Conservation (phyloP, 2,329 filamentous ascomycete genomes). For the Talaromyces sp. region DNA sequence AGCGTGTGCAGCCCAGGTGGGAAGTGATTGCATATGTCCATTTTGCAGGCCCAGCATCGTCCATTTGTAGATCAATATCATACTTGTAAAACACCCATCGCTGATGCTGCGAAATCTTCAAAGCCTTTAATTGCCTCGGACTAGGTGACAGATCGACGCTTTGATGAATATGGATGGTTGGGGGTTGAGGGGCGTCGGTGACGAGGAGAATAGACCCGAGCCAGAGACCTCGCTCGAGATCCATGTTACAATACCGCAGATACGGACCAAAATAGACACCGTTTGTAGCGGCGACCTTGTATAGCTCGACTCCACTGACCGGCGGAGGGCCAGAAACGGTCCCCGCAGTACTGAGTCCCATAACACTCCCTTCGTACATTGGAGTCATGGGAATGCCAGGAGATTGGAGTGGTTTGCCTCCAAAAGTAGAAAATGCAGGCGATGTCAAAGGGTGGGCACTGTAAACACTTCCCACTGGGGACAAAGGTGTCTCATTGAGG, state of each 20-base stretch:
- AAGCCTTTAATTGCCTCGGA: conserved; percentile 75
- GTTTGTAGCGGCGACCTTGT: conserved; percentile 88
- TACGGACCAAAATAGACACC: conserved; percentile 98
- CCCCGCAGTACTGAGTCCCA: conserved; percentile 9
- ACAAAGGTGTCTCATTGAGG: conserved; percentile 74
- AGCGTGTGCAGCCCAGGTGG: conserved; percentile 92
- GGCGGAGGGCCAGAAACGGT: conserved; percentile 67
- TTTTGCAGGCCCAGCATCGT: conserved; percentile 66
- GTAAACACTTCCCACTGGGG: conserved; percentile 71
- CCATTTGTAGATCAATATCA: conserved; percentile 84
- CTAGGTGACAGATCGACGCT: conserved; percentile 89
- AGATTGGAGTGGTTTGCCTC: conserved; percentile 58
- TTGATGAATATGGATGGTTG: conserved; percentile 91
- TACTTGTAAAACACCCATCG: conserved; percentile 96
- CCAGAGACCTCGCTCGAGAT: conserved; percentile 85
- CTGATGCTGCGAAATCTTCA: conserved; percentile 81
- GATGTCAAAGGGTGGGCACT: conserved; percentile 64
- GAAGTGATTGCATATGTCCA: conserved; percentile 99
- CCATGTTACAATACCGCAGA: conserved; percentile 94
- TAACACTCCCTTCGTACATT: conserved; percentile 72
- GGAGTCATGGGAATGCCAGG: conserved; percentile 78
- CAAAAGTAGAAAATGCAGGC: conserved; percentile 54
- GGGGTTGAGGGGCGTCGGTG: conserved; percentile 83
- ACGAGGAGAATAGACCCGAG: conserved; percentile 89
- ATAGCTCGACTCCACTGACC: conserved; percentile 83